A percentile compares a stretch with the other conserved stretches of the same genome.
Conservation (phyloP, 2,329 filamentous ascomycete species). For the Alternaria longipes region DNA sequence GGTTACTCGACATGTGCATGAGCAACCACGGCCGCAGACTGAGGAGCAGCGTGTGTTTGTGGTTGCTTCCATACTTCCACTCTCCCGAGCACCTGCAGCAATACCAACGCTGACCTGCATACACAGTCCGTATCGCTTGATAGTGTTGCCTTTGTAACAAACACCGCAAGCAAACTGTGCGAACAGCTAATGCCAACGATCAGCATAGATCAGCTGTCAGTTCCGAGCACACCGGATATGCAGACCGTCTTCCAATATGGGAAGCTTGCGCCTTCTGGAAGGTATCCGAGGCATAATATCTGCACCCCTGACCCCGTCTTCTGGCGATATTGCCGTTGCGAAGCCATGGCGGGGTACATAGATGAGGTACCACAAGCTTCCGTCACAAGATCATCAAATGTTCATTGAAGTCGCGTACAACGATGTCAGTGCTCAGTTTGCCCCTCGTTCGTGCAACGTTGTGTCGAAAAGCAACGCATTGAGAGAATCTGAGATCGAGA, state of each 20-base stretch:
- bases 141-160: conserved; percentile 4
- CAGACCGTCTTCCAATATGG: conserved; percentile 22
- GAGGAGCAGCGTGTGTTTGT: conserved; percentile 28
- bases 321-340: conserved; percentile 36
- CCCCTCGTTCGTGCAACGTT: conserved; percentile 22
- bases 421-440: conserved; percentile 8
- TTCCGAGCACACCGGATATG: background rate
- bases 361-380: conserved; percentile 41
- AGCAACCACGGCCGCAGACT: conserved; percentile 34
- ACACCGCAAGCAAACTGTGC: conserved; percentile 12
- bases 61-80: conserved; percentile 22
- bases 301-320: conserved; percentile 36
- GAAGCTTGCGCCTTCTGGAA: conserved; percentile 33
- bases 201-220: conserved; percentile 5
- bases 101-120: conserved; percentile 35
- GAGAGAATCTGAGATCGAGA: background rate
- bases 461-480: background rate
- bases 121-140: conserved; percentile 6
- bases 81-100: conserved; percentile 29
- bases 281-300: conserved; percentile 30
- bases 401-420: conserved; percentile 7
- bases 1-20: conserved; percentile 40
- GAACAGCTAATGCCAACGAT: conserved; percentile 2
- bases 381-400: conserved; percentile 33
- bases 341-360: conserved; percentile 47